Percentiles rank a stretch among this genome's conserved stretches.
phyloP scores from a whole-genome alignment of 352 stramenopile species.

The Pythium monospermum region DNA sequence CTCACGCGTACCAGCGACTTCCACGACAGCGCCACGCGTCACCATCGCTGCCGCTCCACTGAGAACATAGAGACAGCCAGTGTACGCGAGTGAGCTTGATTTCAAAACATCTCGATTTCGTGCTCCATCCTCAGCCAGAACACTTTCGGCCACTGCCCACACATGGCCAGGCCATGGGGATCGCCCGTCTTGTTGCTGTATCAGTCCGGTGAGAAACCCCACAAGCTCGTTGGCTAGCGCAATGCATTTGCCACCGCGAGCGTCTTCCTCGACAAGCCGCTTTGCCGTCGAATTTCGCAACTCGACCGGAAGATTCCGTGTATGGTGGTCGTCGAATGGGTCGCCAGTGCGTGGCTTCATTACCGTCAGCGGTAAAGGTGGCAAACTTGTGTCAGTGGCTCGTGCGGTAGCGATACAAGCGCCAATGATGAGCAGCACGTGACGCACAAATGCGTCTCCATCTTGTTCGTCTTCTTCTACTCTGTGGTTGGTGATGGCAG shows the following conservation, averaged over 20 bases:
- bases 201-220: not conserved
- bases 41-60: slow-evolving; percentile 2
- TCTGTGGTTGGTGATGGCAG: not conserved
- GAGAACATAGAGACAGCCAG: slow-evolving; percentile 14
- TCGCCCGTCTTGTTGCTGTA: not conserved
- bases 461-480: not conserved
- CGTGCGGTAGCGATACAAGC: not conserved
- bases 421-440: slow-evolving; percentile 11
- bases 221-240: slow-evolving; percentile 12
- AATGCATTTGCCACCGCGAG: not conserved
- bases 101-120: not conserved
- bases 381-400: not conserved
- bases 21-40: slow-evolving; percentile 1
- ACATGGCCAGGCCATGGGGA: slow-evolving; percentile 1
- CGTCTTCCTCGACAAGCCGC: slow-evolving; percentile 4
- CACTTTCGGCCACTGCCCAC: not conserved
- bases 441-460: slow-evolving; percentile 1
- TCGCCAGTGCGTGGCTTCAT: not conserved
- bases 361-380: not conserved
- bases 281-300: slow-evolving; percentile 15
- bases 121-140: not conserved
- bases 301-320: not conserved
- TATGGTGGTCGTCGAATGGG: not conserved
- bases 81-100: not conserved
- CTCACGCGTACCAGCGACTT: slow-evolving; percentile 11